Evolutionary conservation across 805 yeast species (phyloP), one percentile per base, ranked within the genome.

Genomic region (Scheffersomyces stipitis): DNA sequence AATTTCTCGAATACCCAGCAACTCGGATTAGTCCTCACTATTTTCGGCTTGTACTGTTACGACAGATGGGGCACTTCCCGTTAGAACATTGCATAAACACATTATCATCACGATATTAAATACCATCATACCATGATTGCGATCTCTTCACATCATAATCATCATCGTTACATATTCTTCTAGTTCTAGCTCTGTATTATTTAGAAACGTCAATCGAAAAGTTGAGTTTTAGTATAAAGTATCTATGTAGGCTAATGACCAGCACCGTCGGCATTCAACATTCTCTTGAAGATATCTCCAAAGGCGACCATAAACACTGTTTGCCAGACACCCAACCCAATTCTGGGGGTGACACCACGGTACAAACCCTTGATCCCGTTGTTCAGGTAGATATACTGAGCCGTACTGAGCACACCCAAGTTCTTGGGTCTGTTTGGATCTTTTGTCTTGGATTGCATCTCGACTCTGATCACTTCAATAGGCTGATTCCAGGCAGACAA

Each of bases 401-500:
- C 76, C 23, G 98, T 83, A 34, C 81, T 74, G 5, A 71, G 57
- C 20, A 93, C 96, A 36, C 84, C 78, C 62, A 91, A 74, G 45
- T 91, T 90, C 69, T 86, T 84, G 41, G 98, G 99, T 68, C 97
- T 83, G 60, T 88, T 88, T 51, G 97, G 96, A 67, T 91, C 98
- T 33, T 64, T 70, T n/a, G 90, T 88, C 71, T 85, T 84, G 39
- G 95, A 84, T 70, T 93, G 99, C 97, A 93, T 89, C 69, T 93
- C 99, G 14, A 93, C 96, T 65, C 99, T 81, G 49, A 90, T 85
- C 37, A 93, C 99, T 69, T 93, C 99, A 55, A 93, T 89, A 27
- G 98, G 99, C 70, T 93, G 99, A 68, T 93, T 93, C 98, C 99
- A 93, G 13, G 98, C 96, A 41, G 91, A 81, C 47, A 93, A 77